phyloP scores from a whole-genome alignment of 805 yeast species.

The Candida manassasensis region DNA sequence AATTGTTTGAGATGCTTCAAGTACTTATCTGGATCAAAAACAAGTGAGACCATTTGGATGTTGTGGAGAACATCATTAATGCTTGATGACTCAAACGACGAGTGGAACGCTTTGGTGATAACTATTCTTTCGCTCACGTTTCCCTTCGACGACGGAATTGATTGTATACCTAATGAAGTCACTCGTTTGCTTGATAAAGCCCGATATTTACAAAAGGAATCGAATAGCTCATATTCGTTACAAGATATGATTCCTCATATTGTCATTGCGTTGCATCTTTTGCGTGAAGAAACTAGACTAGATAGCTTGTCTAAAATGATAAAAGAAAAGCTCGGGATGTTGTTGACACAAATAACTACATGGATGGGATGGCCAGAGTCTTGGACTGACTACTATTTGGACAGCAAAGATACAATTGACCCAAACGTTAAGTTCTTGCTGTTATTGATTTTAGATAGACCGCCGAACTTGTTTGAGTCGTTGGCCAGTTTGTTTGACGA shows the following conservation, averaged over 20 bases:
- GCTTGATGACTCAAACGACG: conserved; percentile 38
- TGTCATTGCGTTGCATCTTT: conserved; percentile 63
- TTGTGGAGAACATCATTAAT: conserved; percentile 57
- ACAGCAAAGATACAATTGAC: conserved; percentile 31
- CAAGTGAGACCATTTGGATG: conserved; percentile 55
- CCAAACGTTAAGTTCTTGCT: conserved; percentile 36
- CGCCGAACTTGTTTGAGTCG: conserved; percentile 58
- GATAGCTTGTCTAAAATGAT: conserved; percentile 41
- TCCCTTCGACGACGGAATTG: conserved; percentile 36
- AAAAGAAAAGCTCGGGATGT: conserved; percentile 40
- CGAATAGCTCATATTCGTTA: conserved; percentile 35
- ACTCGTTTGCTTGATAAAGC: conserved; percentile 31
- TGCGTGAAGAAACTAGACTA: conserved; percentile 70
- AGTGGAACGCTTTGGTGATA: conserved; percentile 57
- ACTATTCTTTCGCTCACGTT: conserved; percentile 46
- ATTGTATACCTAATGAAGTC: conserved; percentile 19
- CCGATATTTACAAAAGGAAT: conserved; percentile 19
- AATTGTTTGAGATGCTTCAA: conserved; percentile 47
- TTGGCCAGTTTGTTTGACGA: conserved; percentile 43
- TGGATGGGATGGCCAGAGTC: conserved; percentile 72
- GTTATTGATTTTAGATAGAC: conserved; percentile 44
- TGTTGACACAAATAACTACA: conserved; percentile 56
- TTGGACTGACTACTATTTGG: conserved; percentile 59
- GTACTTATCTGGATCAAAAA: conserved; percentile 53
- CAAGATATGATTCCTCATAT: conserved; percentile 59